A percentile compares a stretch with the other conserved stretches of the same genome.
phyloP scores from a whole-genome alignment of 495 filamentous ascomycete species.

The Amorphotheca resinae region DNA sequence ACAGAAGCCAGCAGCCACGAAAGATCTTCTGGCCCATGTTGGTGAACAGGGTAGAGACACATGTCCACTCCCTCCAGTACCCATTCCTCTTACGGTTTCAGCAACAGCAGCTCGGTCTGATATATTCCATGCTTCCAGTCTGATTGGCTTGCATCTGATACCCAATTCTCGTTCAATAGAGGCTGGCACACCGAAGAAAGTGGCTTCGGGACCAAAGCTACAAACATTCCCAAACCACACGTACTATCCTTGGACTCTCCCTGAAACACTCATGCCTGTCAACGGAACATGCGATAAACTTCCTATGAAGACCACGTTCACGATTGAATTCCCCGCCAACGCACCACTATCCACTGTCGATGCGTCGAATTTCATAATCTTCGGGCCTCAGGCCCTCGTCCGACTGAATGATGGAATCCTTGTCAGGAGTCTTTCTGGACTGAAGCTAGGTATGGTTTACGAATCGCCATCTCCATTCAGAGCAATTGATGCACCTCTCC shows the following conservation, averaged over 20 bases:
- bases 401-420: conserved; percentile 55
- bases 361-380: conserved; percentile 39
- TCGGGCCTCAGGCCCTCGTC: conserved; percentile 36
- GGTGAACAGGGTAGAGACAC: conserved; percentile 19
- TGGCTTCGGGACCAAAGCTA: conserved; percentile 25
- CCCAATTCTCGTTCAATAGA: conserved; percentile 37
- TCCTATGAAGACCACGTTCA: conserved; percentile 23
- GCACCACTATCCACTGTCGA: conserved; percentile 1
- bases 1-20: background rate
- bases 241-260: conserved; percentile 88
- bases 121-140: conserved; percentile 78
- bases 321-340: conserved; percentile 19
- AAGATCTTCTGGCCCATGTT: background rate
- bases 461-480: conserved; percentile 29
- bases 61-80: conserved; percentile 48
- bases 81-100: conserved; percentile 56
- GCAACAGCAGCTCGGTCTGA: conserved; percentile 73
- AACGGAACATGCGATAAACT: conserved; percentile 62
- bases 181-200: background rate
- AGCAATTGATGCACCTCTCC: conserved; percentile 14
- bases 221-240: conserved; percentile 49
- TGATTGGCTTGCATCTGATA: conserved; percentile 70
- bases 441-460: conserved; percentile 69
- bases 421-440: conserved; percentile 63
- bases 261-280: conserved; percentile 54